phyloP scores from a whole-genome alignment of 148 eudicot genomes.

The Amaranthus palmeri region DNA sequence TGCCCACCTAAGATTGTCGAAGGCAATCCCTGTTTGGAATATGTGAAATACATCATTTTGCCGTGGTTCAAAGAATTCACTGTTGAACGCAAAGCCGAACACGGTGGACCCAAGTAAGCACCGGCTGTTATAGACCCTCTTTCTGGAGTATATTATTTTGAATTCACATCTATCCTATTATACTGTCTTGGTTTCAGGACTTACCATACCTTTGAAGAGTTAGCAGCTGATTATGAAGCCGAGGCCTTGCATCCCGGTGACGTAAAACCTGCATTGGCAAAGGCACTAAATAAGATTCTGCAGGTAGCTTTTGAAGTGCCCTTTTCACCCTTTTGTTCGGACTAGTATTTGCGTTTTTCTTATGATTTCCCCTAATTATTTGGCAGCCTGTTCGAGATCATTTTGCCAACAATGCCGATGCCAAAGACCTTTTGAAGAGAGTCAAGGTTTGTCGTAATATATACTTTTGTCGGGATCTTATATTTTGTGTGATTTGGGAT shows the following conservation, averaged over 20 bases:
- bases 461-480: too few relatives aligned
- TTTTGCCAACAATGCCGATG: slow-evolving; percentile 49
- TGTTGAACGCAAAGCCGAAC: slow-evolving; percentile 54
- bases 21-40: slow-evolving; percentile 85
- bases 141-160: not conserved
- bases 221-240: slow-evolving; percentile 57
- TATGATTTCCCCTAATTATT: not conserved
- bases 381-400: slow-evolving; percentile 83
- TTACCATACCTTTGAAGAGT: slow-evolving; percentile 53
- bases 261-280: slow-evolving; percentile 71
- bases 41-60: slow-evolving; percentile 64
- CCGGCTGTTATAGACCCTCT: not conserved
- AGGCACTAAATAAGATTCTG: slow-evolving; percentile 67
- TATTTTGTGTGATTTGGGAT: too few relatives aligned
- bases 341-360: too few relatives aligned
- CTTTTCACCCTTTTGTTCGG: too few relatives aligned
- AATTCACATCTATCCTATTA: not conserved
- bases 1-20: slow-evolving; percentile 72
- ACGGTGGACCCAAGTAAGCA: slow-evolving; percentile 85
- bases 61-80: slow-evolving; percentile 80
- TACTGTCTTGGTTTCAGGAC: slow-evolving; percentile 40
- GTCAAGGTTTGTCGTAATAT: slow-evolving; percentile 57
- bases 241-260: slow-evolving; percentile 72
- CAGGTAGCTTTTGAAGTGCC: slow-evolving; percentile 40
- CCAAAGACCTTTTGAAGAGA: slow-evolving; percentile 60